Percentiles rank a stretch among this genome's conserved stretches.
Conservation (phyloP, 805 yeast genomes). For the Tetrapisispora iriomotensis region DNA sequence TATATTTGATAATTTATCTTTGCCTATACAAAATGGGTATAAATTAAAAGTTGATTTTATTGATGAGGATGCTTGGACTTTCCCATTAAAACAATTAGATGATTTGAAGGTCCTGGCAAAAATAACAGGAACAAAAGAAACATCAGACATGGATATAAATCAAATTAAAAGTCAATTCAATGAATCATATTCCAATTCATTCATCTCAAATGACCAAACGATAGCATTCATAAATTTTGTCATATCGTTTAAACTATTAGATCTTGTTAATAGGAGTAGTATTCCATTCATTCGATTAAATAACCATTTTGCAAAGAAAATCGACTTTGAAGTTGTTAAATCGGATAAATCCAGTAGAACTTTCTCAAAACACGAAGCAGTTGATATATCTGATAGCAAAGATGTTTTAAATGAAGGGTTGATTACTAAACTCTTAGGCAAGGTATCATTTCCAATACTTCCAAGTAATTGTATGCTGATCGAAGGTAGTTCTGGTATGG, state of each 20-base stretch:
- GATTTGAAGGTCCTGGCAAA: background rate
- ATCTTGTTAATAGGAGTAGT: background rate
- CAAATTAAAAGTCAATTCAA: background rate
- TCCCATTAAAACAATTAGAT: background rate
- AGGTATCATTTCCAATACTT: conserved; percentile 13
- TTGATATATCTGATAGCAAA: background rate
- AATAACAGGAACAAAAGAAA: background rate
- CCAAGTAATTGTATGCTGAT: conserved; percentile 43
- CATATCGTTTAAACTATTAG: background rate
- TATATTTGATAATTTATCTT: conserved; percentile 6
- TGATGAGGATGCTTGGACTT: background rate
- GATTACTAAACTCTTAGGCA: conserved; percentile 5
- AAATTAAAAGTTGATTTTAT: conserved; percentile 1
- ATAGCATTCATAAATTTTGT: background rate
- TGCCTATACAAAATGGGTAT: conserved; percentile 8
- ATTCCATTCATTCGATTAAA: background rate
- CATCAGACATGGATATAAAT: background rate
- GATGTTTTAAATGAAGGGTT: background rate
- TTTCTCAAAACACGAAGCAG: too few species aligned
- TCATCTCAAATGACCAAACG: background rate
- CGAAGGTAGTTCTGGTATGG: conserved; percentile 72
- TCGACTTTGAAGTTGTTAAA: background rate
- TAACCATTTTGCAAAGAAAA: background rate
- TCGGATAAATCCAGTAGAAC: background rate
- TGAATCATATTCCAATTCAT: background rate